Base-by-base conservation (phyloP, 1,284 basidiomycete species). In the Calocybe gambosa region DNA sequence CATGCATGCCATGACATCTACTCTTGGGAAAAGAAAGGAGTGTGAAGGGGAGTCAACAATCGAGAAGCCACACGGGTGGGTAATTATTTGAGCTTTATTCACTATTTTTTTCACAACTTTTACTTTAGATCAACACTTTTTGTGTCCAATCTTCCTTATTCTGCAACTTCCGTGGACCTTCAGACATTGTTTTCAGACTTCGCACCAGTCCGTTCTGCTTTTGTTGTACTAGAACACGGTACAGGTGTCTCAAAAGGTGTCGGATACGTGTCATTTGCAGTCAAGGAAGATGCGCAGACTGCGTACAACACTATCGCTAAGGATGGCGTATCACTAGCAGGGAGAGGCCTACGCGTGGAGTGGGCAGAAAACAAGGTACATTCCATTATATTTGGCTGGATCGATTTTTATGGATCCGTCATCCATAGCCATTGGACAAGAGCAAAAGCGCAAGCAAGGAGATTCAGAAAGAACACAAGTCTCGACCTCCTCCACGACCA, bases 261-360 rank as follows among this genome's bases (percentile, higher is more conserved):
- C n/a, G 95, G 95, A 51, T 99, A 98, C 64, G 92, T 98, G 50
- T 87, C 92, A 0, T 99, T 94, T 66, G 84, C 93, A 1, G 75
- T 93, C 52, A 78, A 77, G 46, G 89, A 96, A 58, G 96, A 99
- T 68, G 96, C 94, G 2, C 77, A 88, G 60, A 66, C 74, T 40
- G 86, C 89, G 1, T 77, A 87, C 47, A 74, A 81, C 34, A 77
- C 78, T 44, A 73, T 84, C 39, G 65, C 69, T 9, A 68, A 65
- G 61, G 78, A 78, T 51, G 79, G 74, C 2, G 67, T 89, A 33
- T 58, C 59, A 25, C 60, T 88, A 36, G 75, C 82, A 39, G 83
- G 82, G 5, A 72, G 91, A 49, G 80, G 71, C 55, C 66, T 95
- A 50, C 73, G 89, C 43, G 79, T 91, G 1, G 75, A 84, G 50